Evolutionary conservation across 1,139 yeast genomes (phyloP).

Genomic region (Saccharomyces hybrid): DNA sequence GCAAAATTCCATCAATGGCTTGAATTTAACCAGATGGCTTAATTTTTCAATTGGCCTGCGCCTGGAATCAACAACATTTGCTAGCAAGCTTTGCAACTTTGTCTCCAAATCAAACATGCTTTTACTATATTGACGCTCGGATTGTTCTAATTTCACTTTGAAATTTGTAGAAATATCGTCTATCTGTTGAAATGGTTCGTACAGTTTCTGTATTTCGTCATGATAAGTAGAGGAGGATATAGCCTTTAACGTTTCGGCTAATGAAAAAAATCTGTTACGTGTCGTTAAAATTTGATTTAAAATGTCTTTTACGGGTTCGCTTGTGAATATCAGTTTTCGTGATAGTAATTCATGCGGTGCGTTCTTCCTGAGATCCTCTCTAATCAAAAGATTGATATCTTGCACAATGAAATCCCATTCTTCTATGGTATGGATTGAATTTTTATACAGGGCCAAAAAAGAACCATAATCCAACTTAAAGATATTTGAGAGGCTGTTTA

Average conservation of each 20-base stretch:
- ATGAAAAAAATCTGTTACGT: neutral
- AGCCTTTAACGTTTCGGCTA: neutral
- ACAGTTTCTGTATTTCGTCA: neutral
- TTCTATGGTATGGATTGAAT: constrained; percentile 10
- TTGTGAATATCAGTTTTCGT: neutral
- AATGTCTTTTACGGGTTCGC: neutral
- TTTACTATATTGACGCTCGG: constrained; percentile 38
- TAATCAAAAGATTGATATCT: neutral
- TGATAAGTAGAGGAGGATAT: neutral
- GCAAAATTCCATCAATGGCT: constrained; percentile 38
- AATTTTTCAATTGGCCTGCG: constrained; percentile 44
- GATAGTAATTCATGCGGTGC: neutral
- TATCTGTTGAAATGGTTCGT: neutral
- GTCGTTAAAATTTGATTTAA: neutral
- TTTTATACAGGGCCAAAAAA: constrained; percentile 11
- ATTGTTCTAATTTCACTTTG: constrained; percentile 33
- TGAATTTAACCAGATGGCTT: constrained; percentile 42
- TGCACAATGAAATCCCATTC: constrained; percentile 1
- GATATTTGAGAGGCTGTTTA: constrained; percentile 29
- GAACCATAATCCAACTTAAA: constrained; percentile 33
- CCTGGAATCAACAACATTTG: constrained; percentile 36
- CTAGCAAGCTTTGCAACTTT: constrained; percentile 37
- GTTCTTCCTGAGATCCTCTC: constrained; percentile 1
- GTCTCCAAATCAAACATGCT: constrained; percentile 41
- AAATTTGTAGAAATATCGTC: constrained; percentile 9